phyloP scores from a whole-genome alignment of 495 filamentous ascomycete genomes.

The Penicillium diatomitis region DNA sequence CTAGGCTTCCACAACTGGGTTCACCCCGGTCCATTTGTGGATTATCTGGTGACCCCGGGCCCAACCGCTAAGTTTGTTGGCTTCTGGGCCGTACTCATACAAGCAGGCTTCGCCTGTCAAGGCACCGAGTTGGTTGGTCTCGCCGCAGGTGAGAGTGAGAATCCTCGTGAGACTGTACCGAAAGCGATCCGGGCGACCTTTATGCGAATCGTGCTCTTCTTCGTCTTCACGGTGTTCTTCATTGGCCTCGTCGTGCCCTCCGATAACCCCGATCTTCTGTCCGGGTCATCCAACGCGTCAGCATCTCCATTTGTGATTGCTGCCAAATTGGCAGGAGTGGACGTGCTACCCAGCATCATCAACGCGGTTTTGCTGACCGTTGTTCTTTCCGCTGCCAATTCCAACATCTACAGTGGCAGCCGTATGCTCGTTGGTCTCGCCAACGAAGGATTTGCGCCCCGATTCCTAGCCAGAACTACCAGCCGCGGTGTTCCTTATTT shows the following conservation, averaged over 20 bases:
- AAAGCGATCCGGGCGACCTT: conserved; percentile 59
- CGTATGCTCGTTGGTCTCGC: conserved; percentile 49
- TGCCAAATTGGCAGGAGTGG: conserved; percentile 48
- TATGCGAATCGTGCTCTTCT: conserved; percentile 57
- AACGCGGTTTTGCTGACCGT: conserved; percentile 60
- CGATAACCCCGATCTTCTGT: conserved; percentile 15
- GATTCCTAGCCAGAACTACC: conserved; percentile 31
- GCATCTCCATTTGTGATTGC: conserved; percentile 48
- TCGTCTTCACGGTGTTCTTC: conserved; percentile 54
- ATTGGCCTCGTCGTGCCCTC: conserved; percentile 55
- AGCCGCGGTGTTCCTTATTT: conserved; percentile 33
- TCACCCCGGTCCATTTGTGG: conserved; percentile 49
- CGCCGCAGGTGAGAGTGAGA: conserved; percentile 55
- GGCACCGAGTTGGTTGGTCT: conserved; percentile 57
- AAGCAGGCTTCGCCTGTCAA: conserved; percentile 55
- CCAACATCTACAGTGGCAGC: conserved; percentile 58
- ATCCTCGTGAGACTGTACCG: conserved; percentile 51
- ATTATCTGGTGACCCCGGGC: conserved; percentile 52
- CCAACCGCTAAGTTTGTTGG: conserved; percentile 35
- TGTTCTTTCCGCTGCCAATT: conserved; percentile 57
- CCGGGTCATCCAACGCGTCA: conserved; percentile 16
- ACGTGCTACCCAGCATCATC: conserved; percentile 55
- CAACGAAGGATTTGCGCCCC: conserved; percentile 42
- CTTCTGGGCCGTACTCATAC: conserved; percentile 27
- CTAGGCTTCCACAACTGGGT: conserved; percentile 52